These are phyloP conservation scores for Coemansia sp. DNA, from an alignment of 192 early-diverging fungal species.

Conservation along the genomic window DNA sequence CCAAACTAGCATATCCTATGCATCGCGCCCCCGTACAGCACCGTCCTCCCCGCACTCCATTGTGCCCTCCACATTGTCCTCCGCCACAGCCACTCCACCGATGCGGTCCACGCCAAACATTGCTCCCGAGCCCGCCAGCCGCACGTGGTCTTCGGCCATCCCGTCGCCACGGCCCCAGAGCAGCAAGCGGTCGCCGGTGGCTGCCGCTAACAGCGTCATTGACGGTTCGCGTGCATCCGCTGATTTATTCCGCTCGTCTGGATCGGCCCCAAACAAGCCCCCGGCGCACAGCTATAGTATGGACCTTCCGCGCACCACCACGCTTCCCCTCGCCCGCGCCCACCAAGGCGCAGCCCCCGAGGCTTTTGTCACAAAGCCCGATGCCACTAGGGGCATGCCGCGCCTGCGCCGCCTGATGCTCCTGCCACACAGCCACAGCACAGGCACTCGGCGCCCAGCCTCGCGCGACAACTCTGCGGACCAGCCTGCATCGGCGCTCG, in stretches of 20 bases:
- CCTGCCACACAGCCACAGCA: constrained; percentile 6
- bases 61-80: not conserved
- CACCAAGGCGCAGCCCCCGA: not conserved
- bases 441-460: constrained; percentile 5
- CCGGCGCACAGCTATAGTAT: constrained; percentile 28
- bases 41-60: not conserved
- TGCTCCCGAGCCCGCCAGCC: not conserved
- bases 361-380: not conserved
- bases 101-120: not conserved
- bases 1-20: not conserved
- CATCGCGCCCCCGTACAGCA: constrained; percentile 6
- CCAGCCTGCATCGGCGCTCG: constrained; percentile 10
- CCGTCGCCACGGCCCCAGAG: constrained; percentile 1
- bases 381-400: constrained; percentile 20
- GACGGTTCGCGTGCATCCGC: constrained; percentile 13
- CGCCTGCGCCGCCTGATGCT: constrained; percentile 35
- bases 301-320: constrained; percentile 24
- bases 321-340: not conserved
- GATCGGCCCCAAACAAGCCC: not conserved
- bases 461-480: constrained; percentile 10
- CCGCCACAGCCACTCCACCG: not conserved
- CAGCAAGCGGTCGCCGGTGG: not conserved
- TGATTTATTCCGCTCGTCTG: constrained; percentile 13
- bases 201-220: not conserved
- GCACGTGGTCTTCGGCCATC: not conserved